Evolutionary conservation across 1,284 basidiomycete genomes (phyloP), one percentile per base, ranked within the genome.

Genomic region (Pyrrhoderma noxium): DNA sequence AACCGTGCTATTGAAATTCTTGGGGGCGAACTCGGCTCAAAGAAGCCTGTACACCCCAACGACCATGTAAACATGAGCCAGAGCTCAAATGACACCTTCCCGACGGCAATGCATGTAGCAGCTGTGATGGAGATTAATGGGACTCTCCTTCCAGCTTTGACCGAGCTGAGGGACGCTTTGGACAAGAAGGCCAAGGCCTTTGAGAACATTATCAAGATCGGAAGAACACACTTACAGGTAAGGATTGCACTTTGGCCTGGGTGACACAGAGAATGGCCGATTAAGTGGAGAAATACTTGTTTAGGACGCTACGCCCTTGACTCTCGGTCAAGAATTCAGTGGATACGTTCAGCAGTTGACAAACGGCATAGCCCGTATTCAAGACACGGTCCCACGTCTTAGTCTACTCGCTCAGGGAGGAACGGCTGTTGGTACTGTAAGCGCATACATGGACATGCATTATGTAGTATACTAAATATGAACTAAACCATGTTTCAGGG

Each of bases 41-140:
- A 99, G 77, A 93, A 80, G 65, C 96, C 96, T 23, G 94, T 99
- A 9, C 96, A 99, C 70, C 96, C 96, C 41, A 99, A 99, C 68
- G 96, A 99, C 68, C 96, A 99, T 72, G 95, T 98, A 64, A 99
- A 99, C 76, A 97, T 91, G 89, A 93, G 90, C 67, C 96, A 99
- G 71, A 95, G 91, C 60, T 96, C 93, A 65, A 99, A 99, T 67
- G 96, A 99, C 71, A 95, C 94, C 22, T 99, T 99, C 80, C 96
- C 96, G 16, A 99, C 96, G 23, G 96, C 89, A 11, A 99, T 99
- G 96, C 96, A 99, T 70, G 83, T 99, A 54, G 92, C 96, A 44
- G 91, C 93, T 43, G 94, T 97, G 44, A 84, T 83, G 35, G 93
- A 99, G 70, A 82, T 99, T 63, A 79, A 80, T 64, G 70, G 79